phyloP scores from a whole-genome alignment of 164 flowering plant genomes.

The Kalanchoe fedtschenkoi region DNA sequence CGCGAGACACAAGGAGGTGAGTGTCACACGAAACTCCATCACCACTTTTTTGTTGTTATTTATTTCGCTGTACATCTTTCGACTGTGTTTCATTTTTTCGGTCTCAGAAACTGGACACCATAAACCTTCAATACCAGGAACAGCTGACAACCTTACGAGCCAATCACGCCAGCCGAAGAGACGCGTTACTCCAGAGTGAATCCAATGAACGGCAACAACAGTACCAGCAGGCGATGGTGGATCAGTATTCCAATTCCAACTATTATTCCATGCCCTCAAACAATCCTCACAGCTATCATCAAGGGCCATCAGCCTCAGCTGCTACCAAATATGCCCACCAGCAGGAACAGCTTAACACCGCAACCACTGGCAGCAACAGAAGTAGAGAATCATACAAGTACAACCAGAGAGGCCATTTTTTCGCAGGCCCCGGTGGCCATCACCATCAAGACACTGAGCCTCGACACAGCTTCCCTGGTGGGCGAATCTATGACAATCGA shows the following conservation, averaged over 20 bases:
- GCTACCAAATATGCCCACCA: background rate
- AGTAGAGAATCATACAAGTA: background rate
- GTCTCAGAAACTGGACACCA: background rate
- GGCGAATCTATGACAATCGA: background rate
- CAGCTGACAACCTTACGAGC: slow-evolving; percentile 35
- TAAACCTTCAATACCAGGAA: slow-evolving; percentile 18
- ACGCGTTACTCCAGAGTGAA: slow-evolving; percentile 48
- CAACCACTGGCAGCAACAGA: background rate
- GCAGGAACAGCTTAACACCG: background rate
- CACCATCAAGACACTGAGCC: background rate
- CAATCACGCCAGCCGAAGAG: slow-evolving; percentile 41
- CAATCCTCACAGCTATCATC: background rate
- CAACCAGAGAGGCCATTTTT: slow-evolving; percentile 1
- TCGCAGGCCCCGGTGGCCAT: background rate
- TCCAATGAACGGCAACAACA: slow-evolving; percentile 33
- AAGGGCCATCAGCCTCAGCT: background rate
- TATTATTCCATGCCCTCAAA: background rate
- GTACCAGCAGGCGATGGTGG: slow-evolving; percentile 34
- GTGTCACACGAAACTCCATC: background rate
- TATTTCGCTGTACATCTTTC: background rate
- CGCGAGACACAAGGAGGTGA: background rate
- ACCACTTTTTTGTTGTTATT: background rate
- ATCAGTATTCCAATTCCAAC: slow-evolving; percentile 12
- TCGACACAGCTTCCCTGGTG: background rate
- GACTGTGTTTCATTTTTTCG: background rate